Conservation (phyloP, 495 filamentous ascomycete genomes). For the Thermochaetoides thermophila region DNA sequence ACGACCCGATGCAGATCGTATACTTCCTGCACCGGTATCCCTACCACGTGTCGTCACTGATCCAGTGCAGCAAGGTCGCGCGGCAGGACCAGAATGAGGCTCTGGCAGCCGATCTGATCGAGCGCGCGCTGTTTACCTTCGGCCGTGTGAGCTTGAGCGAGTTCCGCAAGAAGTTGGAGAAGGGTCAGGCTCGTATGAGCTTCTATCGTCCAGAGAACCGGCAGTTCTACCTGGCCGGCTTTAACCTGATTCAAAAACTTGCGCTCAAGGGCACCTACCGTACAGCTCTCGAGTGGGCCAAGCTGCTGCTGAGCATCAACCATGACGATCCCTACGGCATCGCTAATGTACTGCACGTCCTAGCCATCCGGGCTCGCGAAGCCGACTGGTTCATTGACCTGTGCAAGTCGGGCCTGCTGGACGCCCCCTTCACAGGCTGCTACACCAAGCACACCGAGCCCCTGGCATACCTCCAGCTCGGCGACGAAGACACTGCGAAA, state of each 20-base stretch:
- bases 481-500: constrained; percentile 48
- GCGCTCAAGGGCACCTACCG: constrained; percentile 84
- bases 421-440: constrained; percentile 27
- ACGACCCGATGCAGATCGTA: constrained; percentile 55
- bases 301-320: constrained; percentile 63
- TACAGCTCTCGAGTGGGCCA: constrained; percentile 86
- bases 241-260: constrained; percentile 71
- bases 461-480: constrained; percentile 56
- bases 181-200: constrained; percentile 65
- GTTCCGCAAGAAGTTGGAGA: constrained; percentile 57
- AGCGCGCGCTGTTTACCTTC: constrained; percentile 85
- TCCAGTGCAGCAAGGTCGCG: constrained; percentile 84
- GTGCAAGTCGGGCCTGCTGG: constrained; percentile 42
- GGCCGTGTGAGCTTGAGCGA: constrained; percentile 69
- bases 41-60: constrained; percentile 84
- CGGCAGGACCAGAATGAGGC: constrained; percentile 79
- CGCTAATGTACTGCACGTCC: constrained; percentile 60
- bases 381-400: constrained; percentile 61
- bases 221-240: constrained; percentile 83
- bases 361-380: constrained; percentile 67
- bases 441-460: constrained; percentile 60
- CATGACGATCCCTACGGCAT: constrained; percentile 76
- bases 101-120: constrained; percentile 72
- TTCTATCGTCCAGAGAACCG: constrained; percentile 73
- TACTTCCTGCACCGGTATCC: constrained; percentile 33